Percentiles rank a stretch among this genome's conserved stretches.
Evolutionary conservation across 1,139 yeast species (phyloP).

Genomic region (Geotrichum klebahnii): DNA sequence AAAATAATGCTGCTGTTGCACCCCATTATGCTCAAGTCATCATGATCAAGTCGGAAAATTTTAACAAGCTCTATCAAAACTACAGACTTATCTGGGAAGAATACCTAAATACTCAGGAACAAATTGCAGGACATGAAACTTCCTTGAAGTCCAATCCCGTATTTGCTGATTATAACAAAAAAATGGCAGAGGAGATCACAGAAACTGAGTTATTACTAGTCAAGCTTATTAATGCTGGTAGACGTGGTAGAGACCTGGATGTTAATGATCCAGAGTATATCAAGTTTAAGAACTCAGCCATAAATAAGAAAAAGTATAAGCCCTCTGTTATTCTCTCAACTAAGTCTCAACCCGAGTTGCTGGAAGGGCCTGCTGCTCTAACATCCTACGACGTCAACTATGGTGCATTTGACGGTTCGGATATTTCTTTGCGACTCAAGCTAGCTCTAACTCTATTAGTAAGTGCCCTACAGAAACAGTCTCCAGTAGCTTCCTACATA

Average conservation of each 20-base stretch:
- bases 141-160: conserved; percentile 12
- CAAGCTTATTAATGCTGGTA: conserved; percentile 13
- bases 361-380: not conserved
- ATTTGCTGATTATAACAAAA: conserved; percentile 14
- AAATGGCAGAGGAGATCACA: conserved; percentile 15
- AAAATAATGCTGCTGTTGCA: conserved; percentile 20
- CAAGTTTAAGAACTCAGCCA: not conserved
- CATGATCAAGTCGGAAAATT: conserved; percentile 25
- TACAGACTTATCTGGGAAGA: conserved; percentile 20
- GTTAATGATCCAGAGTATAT: conserved; percentile 3
- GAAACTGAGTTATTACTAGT: conserved; percentile 20
- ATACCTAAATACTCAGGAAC: conserved; percentile 15
- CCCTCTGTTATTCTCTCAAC: not conserved
- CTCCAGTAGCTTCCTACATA: conserved; percentile 27
- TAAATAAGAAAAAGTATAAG: conserved; percentile 5
- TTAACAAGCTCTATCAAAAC: conserved; percentile 22
- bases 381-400: not conserved
- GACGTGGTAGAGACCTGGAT: conserved; percentile 1
- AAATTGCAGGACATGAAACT: not conserved
- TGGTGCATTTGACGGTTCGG: conserved; percentile 16
- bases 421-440: conserved; percentile 25
- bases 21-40: conserved; percentile 26
- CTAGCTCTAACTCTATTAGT: conserved; percentile 30
- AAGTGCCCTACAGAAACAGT: conserved; percentile 29
- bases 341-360: not conserved